Evolutionary conservation across 768 basidiomycete species (phyloP).

Genomic region (Pleurotus salmoneostramineus): DNA sequence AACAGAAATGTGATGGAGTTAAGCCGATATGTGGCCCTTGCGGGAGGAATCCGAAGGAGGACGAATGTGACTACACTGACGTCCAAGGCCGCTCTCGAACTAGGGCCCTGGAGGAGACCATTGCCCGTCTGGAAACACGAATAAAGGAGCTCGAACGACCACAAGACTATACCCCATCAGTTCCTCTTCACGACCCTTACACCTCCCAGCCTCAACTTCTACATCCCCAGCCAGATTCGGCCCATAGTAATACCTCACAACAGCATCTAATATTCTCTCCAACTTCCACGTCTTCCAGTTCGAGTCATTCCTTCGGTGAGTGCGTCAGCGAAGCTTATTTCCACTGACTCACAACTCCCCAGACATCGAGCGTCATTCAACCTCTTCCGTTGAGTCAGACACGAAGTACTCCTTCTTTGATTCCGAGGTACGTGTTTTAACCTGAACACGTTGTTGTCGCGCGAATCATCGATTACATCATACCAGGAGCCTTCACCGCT

Average conservation of each 20-base stretch:
- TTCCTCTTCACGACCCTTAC: slow-evolving; percentile 53
- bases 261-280: background rate
- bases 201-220: slow-evolving; percentile 23
- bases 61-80: slow-evolving; percentile 72
- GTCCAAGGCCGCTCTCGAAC: slow-evolving; percentile 58
- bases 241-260: background rate
- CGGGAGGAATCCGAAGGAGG: slow-evolving; percentile 50
- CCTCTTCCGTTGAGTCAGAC: slow-evolving; percentile 30
- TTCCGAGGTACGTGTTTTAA: slow-evolving; percentile 8
- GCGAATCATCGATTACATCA: slow-evolving; percentile 4
- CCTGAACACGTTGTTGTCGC: background rate
- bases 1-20: slow-evolving; percentile 61
- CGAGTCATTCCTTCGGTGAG: slow-evolving; percentile 5
- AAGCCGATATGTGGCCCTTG: slow-evolving; percentile 68
- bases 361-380: slow-evolving; percentile 18
- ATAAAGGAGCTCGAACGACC: slow-evolving; percentile 57
- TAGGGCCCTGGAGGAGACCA: slow-evolving; percentile 55
- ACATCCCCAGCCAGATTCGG: slow-evolving; percentile 18
- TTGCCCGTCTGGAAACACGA: slow-evolving; percentile 52
- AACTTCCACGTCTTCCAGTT: slow-evolving; percentile 21
- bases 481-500: slow-evolving; percentile 34
- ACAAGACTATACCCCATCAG: slow-evolving; percentile 38
- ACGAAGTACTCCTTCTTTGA: slow-evolving; percentile 10
- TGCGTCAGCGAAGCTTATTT: slow-evolving; percentile 15
- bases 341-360: slow-evolving; percentile 24